Conservation (phyloP, 1,284 basidiomycete species). For the Ustilago cynodontis region DNA sequence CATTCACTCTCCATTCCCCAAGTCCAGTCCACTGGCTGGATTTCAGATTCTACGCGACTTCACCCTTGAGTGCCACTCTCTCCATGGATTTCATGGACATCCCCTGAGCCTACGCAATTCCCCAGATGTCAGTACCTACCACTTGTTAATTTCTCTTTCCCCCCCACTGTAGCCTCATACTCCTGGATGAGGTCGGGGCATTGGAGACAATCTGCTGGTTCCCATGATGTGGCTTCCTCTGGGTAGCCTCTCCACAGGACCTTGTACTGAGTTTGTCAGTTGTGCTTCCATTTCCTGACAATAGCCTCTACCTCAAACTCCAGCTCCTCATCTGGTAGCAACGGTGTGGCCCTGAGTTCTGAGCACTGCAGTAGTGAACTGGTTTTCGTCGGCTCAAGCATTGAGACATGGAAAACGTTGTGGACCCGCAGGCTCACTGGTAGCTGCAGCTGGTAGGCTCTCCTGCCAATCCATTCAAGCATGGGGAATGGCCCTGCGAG, state of each 20-base stretch:
- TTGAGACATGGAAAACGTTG: constrained; percentile 8
- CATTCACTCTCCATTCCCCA: too few relatives aligned
- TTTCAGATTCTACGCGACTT: too few relatives aligned
- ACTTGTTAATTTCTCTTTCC: background rate
- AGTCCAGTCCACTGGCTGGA: too few relatives aligned
- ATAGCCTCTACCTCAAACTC: constrained; percentile 6
- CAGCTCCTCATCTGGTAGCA: too few relatives aligned
- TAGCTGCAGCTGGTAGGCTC: background rate
- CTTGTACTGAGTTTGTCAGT: background rate
- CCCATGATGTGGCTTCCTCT: constrained; percentile 5
- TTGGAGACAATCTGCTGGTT: background rate
- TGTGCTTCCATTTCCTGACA: background rate
- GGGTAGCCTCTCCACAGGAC: constrained; percentile 5
- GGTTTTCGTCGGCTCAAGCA: background rate
- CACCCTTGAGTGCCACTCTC: too few relatives aligned
- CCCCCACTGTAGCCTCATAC: constrained; percentile 4
- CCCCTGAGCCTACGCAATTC: too few relatives aligned
- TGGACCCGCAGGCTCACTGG: background rate
- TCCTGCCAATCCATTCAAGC: background rate
- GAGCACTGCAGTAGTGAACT: background rate
- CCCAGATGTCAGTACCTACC: too few relatives aligned
- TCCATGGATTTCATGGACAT: too few relatives aligned
- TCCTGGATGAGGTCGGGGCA: constrained; percentile 7
- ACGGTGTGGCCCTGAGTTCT: background rate
- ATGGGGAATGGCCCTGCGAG: background rate